Conservation (phyloP, 305 asterid genomes). For the Fraxinus angustifolia region DNA sequence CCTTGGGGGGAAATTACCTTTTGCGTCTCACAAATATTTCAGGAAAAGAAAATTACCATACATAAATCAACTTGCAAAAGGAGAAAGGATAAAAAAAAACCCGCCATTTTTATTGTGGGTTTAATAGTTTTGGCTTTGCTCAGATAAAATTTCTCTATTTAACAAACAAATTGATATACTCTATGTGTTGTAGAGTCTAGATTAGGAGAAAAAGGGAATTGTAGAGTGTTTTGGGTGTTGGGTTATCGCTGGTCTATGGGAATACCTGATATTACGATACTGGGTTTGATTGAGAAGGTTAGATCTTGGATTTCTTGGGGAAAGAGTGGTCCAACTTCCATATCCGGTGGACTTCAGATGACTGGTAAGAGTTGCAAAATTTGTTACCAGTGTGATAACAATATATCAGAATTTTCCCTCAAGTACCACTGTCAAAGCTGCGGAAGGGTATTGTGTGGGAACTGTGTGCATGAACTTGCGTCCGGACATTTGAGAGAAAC, state of each 20-base stretch:
- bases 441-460: constrained; percentile 49
- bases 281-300: constrained; percentile 61
- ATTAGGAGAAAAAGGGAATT: constrained; percentile 22
- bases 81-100: constrained; percentile 12
- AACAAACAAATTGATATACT: constrained; percentile 17
- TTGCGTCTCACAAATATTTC: constrained; percentile 24
- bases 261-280: constrained; percentile 53
- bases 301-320: constrained; percentile 63
- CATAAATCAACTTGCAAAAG: constrained; percentile 24
- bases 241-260: constrained; percentile 53
- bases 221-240: constrained; percentile 27
- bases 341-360: constrained; percentile 38
- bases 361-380: constrained; percentile 32
- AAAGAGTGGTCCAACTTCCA: constrained; percentile 29
- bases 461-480: constrained; percentile 46
- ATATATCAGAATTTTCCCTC: constrained; percentile 34
- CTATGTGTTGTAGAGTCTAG: constrained; percentile 20
- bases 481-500: constrained; percentile 26
- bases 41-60: constrained; percentile 20
- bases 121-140: constrained; percentile 33
- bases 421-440: constrained; percentile 64
- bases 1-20: constrained; percentile 26
- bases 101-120: constrained; percentile 75
- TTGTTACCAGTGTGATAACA: constrained; percentile 50
- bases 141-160: constrained; percentile 35